Percentiles rank a stretch among this genome's conserved stretches.
phyloP scores from a whole-genome alignment of 139 green algal species.

The Chlorella sp. region DNA sequence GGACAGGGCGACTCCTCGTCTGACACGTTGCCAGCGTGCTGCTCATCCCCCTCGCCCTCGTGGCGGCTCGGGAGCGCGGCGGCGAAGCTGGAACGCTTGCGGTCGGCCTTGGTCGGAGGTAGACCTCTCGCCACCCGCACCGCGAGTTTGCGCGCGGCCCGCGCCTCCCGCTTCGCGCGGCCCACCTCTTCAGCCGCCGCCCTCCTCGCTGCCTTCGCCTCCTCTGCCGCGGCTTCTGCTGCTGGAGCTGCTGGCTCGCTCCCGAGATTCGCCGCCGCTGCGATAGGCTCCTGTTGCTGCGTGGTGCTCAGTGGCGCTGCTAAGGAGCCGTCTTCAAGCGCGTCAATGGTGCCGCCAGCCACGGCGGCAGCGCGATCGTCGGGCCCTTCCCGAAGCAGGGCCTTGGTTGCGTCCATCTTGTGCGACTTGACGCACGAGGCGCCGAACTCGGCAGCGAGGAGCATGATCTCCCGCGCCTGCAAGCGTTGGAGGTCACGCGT shows the following conservation, averaged over 20 bases:
- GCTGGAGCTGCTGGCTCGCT: neutral
- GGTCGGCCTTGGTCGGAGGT: neutral
- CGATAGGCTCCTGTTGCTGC: neutral
- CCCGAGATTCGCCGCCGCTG: neutral
- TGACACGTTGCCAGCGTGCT: no score
- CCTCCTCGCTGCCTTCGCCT: no score
- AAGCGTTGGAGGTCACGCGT: no score
- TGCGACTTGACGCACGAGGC: slow-evolving; percentile 56
- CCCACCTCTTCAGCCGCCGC: neutral
- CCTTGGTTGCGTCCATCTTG: slow-evolving; percentile 61
- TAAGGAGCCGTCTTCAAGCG: no score
- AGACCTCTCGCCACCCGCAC: neutral
- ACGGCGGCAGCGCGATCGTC: neutral
- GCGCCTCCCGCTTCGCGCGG: neutral
- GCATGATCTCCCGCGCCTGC: slow-evolving; percentile 31
- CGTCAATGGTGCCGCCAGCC: neutral
- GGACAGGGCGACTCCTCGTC: no score
- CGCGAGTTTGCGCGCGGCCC: slow-evolving; percentile 8
- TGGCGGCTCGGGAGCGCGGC: no score
- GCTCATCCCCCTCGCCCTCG: no score
- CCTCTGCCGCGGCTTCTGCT: neutral
- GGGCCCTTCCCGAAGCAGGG: neutral
- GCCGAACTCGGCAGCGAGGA: slow-evolving; percentile 64
- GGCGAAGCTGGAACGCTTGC: no score
- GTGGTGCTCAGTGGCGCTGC: no score